Evolutionary conservation across 2,329 filamentous ascomycete species (phyloP).

Genomic region (Fusarium sambucinum): DNA sequence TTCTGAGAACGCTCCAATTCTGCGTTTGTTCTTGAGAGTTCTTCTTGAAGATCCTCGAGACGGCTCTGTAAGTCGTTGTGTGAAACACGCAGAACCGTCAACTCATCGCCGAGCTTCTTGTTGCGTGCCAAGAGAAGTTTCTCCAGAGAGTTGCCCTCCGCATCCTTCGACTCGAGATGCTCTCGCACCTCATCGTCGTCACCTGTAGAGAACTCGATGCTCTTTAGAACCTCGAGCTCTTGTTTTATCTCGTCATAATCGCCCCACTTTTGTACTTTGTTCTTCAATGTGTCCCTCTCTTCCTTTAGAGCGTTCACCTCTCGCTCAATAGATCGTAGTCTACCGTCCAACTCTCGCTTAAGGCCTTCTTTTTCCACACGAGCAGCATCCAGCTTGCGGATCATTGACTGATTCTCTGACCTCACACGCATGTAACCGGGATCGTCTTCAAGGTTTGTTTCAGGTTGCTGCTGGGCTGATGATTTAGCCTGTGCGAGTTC

Average conservation of each 20-base stretch:
- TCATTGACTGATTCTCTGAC: constrained; percentile 91
- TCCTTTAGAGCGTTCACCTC: constrained; percentile 79
- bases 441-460: constrained; percentile 83
- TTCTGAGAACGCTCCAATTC: constrained; percentile 88
- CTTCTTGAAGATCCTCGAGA: constrained; percentile 83
- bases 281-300: constrained; percentile 83
- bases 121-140: constrained; percentile 92
- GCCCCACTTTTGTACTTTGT: constrained; percentile 86
- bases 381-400: constrained; percentile 87
- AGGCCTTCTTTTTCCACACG: constrained; percentile 86
- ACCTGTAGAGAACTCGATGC: constrained; percentile 94
- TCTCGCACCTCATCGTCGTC: constrained; percentile 77
- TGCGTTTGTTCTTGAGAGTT: constrained; percentile 83
- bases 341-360: constrained; percentile 80
- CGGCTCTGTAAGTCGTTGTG: constrained; percentile 90
- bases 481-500: constrained; percentile 92
- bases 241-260: constrained; percentile 98
- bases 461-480: constrained; percentile 68
- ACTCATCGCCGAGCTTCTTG: constrained; percentile 94
- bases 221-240: constrained; percentile 95
- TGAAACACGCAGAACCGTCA: constrained; percentile 91
- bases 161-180: constrained; percentile 52
- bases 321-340: constrained; percentile 81
- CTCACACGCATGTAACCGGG: constrained; percentile 87
- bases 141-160: constrained; percentile 83